phyloP scores from a whole-genome alignment of 345 rosid species.

The Hibiscus tridactylites region DNA sequence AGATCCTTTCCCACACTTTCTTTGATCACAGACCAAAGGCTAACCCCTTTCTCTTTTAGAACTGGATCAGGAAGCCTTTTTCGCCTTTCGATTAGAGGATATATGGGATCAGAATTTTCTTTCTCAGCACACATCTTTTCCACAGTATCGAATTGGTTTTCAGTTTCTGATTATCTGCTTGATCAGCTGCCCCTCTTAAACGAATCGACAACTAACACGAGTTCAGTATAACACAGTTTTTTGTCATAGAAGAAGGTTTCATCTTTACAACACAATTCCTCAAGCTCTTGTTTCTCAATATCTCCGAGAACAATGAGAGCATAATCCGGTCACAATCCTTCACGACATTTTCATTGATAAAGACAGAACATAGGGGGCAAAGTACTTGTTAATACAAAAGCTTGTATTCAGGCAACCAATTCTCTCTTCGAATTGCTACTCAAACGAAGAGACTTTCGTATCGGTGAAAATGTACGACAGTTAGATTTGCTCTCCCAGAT shows the following conservation, averaged over 20 bases:
- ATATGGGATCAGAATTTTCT: conserved; percentile 22
- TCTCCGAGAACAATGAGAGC: too few species aligned
- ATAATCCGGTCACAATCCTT: too few species aligned
- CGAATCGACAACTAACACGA: conserved; percentile 26
- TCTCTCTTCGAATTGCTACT: too few species aligned
- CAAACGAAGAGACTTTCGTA: too few species aligned
- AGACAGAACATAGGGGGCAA: too few species aligned
- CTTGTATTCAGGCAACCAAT: too few species aligned
- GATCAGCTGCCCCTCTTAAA: conserved; percentile 22
- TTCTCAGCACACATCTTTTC: conserved; percentile 33
- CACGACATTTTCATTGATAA: too few species aligned
- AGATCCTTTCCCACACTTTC: conserved; percentile 98
- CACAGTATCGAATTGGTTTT: conserved; percentile 19
- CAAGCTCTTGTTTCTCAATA: too few species aligned
- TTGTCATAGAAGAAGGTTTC: conserved; percentile 69
- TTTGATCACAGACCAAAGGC: conserved; percentile 98
- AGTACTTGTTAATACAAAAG: too few species aligned
- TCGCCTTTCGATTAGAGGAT: conserved; percentile 50
- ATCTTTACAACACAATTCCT: conserved; percentile 31
- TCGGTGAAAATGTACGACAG: conserved; percentile 10
- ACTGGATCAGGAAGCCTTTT: conserved; percentile 81
- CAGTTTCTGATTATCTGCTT: conserved; percentile 17
- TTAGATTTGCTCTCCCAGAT: conserved; percentile 96
- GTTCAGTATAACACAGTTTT: conserved; percentile 46
- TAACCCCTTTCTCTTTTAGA: conserved; percentile 91